Base-by-base conservation (phyloP, 2,329 filamentous ascomycete species). In the Hypoxylon sp. region DNA sequence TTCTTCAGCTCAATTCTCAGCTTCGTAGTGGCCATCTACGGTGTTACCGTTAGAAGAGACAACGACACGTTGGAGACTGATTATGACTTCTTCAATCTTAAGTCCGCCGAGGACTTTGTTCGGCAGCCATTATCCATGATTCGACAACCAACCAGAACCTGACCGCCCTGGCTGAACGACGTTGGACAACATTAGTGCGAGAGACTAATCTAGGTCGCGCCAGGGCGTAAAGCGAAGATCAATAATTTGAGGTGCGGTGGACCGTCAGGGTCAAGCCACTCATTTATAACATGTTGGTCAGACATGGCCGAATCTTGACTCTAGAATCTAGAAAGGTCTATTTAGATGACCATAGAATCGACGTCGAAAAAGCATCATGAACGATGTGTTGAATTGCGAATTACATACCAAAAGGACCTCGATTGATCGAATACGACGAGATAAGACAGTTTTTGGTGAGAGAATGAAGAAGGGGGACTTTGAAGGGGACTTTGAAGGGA, bases 1-100 rank as follows among this genome's bases (percentile, higher is more conserved):
- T 31, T 47, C 46, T 58, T 58, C 55, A 58, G 55, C 55, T 58
- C 44, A 58, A 11, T 11, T 56, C 47, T 59, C 65, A 64, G 60
- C 60, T 63, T 29, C 17, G 47, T 57, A 55, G 5, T 53, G n/a
- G 26, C 22, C 33, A 11, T 51, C 19, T 19, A 22, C 26, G 19
- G 35, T 52, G 53, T 42, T 17, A 48, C 37, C 14, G 39, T 46
- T 24, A 42, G 33, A 51, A 19, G 5, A 31, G 31, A 31, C 35
- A 56, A 51, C 5, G 47, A 42, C 22, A 17, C 17, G 11, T 44
- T 50, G 9, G 37, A 14, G 53, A 33, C 53, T 42, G 47, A 19
- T 37, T 60, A 31, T 46, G 39, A 48, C 11, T 33, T 24, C 22
- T 26, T 47, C 24, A 26, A 42, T 48, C 14, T 35, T 24, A 17